Evolutionary conservation across 495 filamentous ascomycete genomes (phyloP), one percentile per base, ranked within the genome.

Genomic region (Evernia prunastri): DNA sequence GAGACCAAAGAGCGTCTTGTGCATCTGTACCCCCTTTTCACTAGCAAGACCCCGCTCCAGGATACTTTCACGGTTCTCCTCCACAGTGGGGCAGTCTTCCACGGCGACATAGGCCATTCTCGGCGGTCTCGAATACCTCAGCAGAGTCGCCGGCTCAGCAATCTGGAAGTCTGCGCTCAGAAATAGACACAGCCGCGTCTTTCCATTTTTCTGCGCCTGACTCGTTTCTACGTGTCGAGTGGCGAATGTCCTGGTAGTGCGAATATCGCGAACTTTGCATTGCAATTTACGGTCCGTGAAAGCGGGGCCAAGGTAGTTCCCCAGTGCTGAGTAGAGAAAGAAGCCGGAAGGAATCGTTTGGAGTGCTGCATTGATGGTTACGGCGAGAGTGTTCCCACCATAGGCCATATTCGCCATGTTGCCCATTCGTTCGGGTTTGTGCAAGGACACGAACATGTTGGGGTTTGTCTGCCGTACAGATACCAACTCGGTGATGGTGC

Each of bases 121-220:
- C 11, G 53, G 53, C 17, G 53, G 27, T 33, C 53, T 56, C 9
- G 53, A 35, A n/a, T 56, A 56, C 53, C 25, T 56, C 10, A 56
- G 35, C 13, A 56, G 29, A 56, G 53, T 33, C 31, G 53, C 53
- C 1, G 53, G 53, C 53, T 56, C 53, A 31, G 53, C 53, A n/a
- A 33, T 56, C 27, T 56, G 53, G 13, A 33, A 56, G 10, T 56
- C 53, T 1, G 53, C 53, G 53, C 29, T 33, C 53, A 35, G 53
- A 23, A 56, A 56, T 2, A 56, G 53, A 36, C 53, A 56, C 53
- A 33, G 35, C 7, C 53, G 53, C 11, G 8, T 18, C 35, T 56
- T 31, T 9, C 53, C 53, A 27, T 56, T n/a, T 7, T 31, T n/a
- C 20, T 56, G 53, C 35, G 0, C 2, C 23, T 56, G 53, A 17